phyloP scores from a whole-genome alignment of 306 rosid genomes.

The Cicer cuneatum region DNA sequence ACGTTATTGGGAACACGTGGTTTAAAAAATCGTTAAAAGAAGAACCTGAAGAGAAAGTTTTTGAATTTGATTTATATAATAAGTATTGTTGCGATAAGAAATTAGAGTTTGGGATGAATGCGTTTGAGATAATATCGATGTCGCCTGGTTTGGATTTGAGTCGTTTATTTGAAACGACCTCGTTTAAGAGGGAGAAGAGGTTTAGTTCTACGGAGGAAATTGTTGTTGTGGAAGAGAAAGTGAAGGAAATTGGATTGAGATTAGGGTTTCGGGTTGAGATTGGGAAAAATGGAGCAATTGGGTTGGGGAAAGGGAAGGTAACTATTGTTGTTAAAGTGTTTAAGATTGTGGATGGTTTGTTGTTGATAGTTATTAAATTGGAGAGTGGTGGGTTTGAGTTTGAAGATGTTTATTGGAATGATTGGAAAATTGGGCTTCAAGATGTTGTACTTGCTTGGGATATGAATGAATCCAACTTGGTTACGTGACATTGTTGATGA shows the following conservation, averaged over 20 bases:
- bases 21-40: constrained; percentile 50
- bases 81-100: constrained; percentile 37
- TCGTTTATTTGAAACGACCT: constrained; percentile 68
- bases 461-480: not conserved
- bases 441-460: constrained; percentile 70
- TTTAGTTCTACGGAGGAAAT: constrained; percentile 55
- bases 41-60: constrained; percentile 39
- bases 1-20: constrained; percentile 56
- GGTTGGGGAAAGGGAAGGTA: constrained; percentile 72
- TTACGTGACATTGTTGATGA: not conserved
- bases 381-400: constrained; percentile 68
- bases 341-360: constrained; percentile 56
- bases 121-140: constrained; percentile 90
- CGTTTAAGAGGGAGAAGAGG: constrained; percentile 51
- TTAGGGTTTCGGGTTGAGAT: constrained; percentile 69
- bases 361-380: constrained; percentile 61
- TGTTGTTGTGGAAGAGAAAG: constrained; percentile 63
- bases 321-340: constrained; percentile 58
- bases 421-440: constrained; percentile 56
- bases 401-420: constrained; percentile 63
- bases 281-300: constrained; percentile 68
- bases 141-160: constrained; percentile 85
- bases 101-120: constrained; percentile 57
- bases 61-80: constrained; percentile 34
- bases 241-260: constrained; percentile 59